Conservation (phyloP, 2,329 filamentous ascomycete genomes). For the Periconia sp. region DNA sequence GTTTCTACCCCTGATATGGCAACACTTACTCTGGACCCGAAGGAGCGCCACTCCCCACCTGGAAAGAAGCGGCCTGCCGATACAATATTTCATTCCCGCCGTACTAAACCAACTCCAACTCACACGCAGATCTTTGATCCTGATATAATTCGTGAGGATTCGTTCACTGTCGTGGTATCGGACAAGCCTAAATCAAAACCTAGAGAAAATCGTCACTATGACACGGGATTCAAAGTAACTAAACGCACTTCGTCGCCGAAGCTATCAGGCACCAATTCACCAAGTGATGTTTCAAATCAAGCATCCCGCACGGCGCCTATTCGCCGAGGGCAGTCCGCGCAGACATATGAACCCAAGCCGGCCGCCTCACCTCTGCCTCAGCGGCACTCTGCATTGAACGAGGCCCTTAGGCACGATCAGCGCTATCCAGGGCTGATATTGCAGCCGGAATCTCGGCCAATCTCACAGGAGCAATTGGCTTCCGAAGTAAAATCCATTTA, state of each 20-base stretch:
- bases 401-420: slow-evolving; percentile 30
- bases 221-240: slow-evolving; percentile 16
- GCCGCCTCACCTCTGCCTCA: slow-evolving; percentile 11
- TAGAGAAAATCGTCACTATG: slow-evolving; percentile 22
- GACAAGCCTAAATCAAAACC: slow-evolving; percentile 19
- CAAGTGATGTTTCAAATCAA: slow-evolving; percentile 23
- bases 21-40: slow-evolving; percentile 27
- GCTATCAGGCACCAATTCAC: slow-evolving; percentile 23
- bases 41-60: slow-evolving; percentile 22
- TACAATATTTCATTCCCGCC: slow-evolving; percentile 23
- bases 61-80: slow-evolving; percentile 35
- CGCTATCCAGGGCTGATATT: slow-evolving; percentile 47
- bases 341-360: slow-evolving; percentile 7
- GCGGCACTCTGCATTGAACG: slow-evolving; percentile 38
- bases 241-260: slow-evolving; percentile 15
- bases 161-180: slow-evolving; percentile 14
- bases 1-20: slow-evolving; percentile 34
- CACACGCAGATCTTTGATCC: slow-evolving; percentile 25
- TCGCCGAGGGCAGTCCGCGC: slow-evolving; percentile 10
- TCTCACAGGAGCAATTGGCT: slow-evolving; percentile 76
- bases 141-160: slow-evolving; percentile 25
- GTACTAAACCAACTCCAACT: slow-evolving; percentile 23
- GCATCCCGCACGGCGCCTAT: slow-evolving; percentile 14
- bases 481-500: slow-evolving; percentile 85
- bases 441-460: slow-evolving; percentile 67